Conservation (phyloP, 2,329 filamentous ascomycete genomes). For the Colletotrichum lentis region DNA sequence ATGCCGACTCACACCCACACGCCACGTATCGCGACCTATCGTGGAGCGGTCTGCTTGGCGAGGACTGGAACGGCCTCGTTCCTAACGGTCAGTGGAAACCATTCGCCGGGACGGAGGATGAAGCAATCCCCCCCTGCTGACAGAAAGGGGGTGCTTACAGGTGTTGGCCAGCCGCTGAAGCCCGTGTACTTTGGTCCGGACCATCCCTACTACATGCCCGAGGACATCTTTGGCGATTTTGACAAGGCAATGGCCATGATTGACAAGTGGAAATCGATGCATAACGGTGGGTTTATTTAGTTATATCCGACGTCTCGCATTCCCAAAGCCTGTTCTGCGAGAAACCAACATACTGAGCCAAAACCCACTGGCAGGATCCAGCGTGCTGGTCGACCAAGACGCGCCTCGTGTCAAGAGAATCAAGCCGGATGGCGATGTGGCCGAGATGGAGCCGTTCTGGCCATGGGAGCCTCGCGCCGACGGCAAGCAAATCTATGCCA, state of each 20-base stretch:
- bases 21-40: background rate
- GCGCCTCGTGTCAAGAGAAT: background rate
- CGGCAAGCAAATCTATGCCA: background rate
- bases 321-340: background rate
- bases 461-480: background rate
- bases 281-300: conserved; percentile 2
- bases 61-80: conserved; percentile 3
- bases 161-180: background rate
- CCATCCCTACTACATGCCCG: background rate
- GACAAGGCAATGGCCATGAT: background rate
- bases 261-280: background rate
- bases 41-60: background rate
- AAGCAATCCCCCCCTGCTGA: too few species aligned
- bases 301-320: background rate
- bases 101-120: background rate
- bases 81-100: background rate
- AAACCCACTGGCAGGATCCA: background rate
- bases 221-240: background rate
- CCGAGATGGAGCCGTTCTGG: background rate
- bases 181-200: background rate
- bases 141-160: background rate
- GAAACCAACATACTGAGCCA: background rate
- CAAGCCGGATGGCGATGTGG: background rate
- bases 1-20: background rate
- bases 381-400: background rate